Conservation (phyloP, 2,329 filamentous ascomycete genomes). For the Xylaria hypoxylon region DNA sequence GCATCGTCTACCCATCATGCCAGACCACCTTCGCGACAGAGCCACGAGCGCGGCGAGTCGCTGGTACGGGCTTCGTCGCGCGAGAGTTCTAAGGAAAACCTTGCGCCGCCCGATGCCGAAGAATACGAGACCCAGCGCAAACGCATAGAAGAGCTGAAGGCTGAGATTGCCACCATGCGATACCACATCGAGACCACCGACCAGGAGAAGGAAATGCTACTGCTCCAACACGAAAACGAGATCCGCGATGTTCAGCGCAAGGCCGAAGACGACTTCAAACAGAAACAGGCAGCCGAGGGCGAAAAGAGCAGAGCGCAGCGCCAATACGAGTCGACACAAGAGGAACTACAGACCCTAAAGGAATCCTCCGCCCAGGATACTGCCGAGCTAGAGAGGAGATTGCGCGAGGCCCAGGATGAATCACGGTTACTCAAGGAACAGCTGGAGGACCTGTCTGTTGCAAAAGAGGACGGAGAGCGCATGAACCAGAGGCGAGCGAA, state of each 20-base stretch:
- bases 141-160: slow-evolving; percentile 81
- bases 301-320: slow-evolving; percentile 63
- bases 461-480: slow-evolving; percentile 77
- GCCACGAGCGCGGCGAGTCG: slow-evolving; percentile 53
- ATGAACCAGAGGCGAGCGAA: slow-evolving; percentile 65
- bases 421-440: slow-evolving; percentile 82
- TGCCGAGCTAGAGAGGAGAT: slow-evolving; percentile 74
- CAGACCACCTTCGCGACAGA: slow-evolving; percentile 57
- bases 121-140: slow-evolving; percentile 68
- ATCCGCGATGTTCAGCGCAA: slow-evolving; percentile 81
- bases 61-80: slow-evolving; percentile 62
- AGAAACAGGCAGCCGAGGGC: slow-evolving; percentile 68
- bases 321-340: slow-evolving; percentile 62
- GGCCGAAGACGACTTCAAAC: slow-evolving; percentile 86
- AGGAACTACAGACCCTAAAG: slow-evolving; percentile 65
- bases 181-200: slow-evolving; percentile 90
- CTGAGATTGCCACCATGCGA: slow-evolving; percentile 86
- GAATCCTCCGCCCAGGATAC: slow-evolving; percentile 66
- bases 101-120: slow-evolving; percentile 68
- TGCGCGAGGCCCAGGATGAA: slow-evolving; percentile 78
- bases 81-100: slow-evolving; percentile 71
- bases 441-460: slow-evolving; percentile 74
- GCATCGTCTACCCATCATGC: slow-evolving; percentile 49
- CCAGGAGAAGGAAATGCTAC: slow-evolving; percentile 85
- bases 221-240: slow-evolving; percentile 84